Conservation (phyloP, 78 protist genomes). For the Speleostelium caveatum region DNA sequence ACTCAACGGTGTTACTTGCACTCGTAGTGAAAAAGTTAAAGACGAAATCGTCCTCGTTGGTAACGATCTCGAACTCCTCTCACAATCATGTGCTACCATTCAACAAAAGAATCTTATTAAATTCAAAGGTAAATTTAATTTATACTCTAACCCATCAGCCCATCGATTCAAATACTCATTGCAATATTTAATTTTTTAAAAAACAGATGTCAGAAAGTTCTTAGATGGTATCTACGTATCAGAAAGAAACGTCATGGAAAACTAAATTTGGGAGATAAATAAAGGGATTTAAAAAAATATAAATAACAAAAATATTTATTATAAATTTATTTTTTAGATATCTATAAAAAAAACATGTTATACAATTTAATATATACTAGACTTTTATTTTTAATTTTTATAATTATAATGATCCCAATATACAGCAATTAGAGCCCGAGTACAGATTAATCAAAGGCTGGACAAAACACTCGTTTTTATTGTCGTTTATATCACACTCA, state of each 20-base stretch:
- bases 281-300: not conserved
- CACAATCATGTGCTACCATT: conserved; percentile 90
- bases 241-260: conserved; percentile 82
- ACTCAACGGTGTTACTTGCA: conserved; percentile 91
- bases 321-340: not conserved
- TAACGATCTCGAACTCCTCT: conserved; percentile 96
- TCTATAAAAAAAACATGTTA: not conserved
- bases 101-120: conserved; percentile 79
- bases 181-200: no score
- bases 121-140: no score
- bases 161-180: no score
- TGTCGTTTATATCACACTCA: no score
- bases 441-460: no score
- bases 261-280: not conserved
- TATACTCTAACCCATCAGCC: no score
- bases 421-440: no score
- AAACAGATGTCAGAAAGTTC: conserved; percentile 99
- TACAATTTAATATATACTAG: no score
- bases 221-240: conserved; percentile 99
- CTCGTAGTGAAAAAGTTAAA: conserved; percentile 88
- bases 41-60: conserved; percentile 97
- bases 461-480: no score
- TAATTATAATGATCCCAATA: not conserved
- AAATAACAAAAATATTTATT: no score
- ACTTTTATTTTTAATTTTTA: no score